Evolutionary conservation across 208 protist species (phyloP).

Genomic region (Lotmaria passim): DNA sequence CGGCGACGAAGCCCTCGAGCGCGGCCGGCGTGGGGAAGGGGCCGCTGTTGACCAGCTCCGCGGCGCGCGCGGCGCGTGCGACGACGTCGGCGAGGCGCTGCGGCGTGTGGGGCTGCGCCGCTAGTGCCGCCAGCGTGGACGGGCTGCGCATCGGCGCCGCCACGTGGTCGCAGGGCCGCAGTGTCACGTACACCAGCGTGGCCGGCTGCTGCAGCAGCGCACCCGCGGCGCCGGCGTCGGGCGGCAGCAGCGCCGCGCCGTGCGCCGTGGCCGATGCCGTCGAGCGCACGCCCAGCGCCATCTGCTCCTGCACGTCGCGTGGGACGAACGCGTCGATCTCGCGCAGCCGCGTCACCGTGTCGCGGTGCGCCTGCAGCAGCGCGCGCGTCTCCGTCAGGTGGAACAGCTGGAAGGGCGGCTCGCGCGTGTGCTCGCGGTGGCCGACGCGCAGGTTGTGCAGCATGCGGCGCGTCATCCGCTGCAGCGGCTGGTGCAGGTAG

Average conservation of each 20-base stretch:
- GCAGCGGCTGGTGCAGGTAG: constrained; percentile 16
- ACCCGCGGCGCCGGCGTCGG: background rate
- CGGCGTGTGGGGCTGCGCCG: background rate
- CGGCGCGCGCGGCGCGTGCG: background rate
- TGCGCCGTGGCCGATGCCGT: no score
- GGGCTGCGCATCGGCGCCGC: background rate
- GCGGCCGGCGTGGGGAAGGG: constrained; percentile 13
- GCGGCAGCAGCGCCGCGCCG: no score
- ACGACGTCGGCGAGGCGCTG: constrained; percentile 5
- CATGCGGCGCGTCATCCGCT: constrained; percentile 4
- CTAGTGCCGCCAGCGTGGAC: background rate
- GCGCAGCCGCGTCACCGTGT: constrained; percentile 22
- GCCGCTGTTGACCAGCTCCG: constrained; percentile 9
- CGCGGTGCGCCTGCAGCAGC: no score
- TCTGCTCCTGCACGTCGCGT: background rate
- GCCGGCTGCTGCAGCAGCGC: background rate
- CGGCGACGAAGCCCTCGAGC: background rate
- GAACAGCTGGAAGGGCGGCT: background rate
- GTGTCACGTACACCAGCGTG: background rate
- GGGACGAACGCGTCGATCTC: constrained; percentile 33
- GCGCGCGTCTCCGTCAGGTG: constrained; percentile 21
- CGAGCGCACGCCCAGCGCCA: background rate
- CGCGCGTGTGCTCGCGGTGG: background rate
- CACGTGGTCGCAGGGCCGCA: background rate
- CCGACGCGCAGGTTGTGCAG: constrained; percentile 7